These are phyloP conservation scores for Stachybotrys echinatus DNA, from an alignment of 2,329 filamentous ascomycete genomes.

Conservation along the genomic window DNA sequence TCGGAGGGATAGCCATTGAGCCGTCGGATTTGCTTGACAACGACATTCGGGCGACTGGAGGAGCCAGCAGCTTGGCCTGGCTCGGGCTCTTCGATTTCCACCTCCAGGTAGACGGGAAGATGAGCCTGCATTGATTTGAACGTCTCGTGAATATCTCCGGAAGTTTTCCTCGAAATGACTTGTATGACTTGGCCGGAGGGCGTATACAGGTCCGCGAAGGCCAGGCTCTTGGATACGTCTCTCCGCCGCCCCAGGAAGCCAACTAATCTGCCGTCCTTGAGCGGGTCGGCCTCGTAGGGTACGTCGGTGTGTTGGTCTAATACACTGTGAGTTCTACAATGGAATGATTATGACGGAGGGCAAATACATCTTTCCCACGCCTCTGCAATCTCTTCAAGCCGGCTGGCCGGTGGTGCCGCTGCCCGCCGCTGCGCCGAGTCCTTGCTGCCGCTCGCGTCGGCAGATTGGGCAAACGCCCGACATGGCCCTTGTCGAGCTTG, in stretches of 20 bases:
- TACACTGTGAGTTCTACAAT: not conserved
- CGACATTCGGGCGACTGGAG: constrained; percentile 47
- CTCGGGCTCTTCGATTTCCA: constrained; percentile 18
- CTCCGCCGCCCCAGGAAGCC: constrained; percentile 69
- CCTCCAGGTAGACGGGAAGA: constrained; percentile 47
- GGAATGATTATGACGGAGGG: not conserved
- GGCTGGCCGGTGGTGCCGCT: not conserved
- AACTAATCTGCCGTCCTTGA: constrained; percentile 12
- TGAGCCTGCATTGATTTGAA: constrained; percentile 43
- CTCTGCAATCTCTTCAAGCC: constrained; percentile 16
- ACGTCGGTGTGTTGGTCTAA: constrained; percentile 21
- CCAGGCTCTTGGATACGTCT: constrained; percentile 62
- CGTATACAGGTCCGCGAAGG: constrained; percentile 57
- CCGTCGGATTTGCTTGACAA: constrained; percentile 51
- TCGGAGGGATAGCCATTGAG: constrained; percentile 44
- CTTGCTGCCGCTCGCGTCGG: not conserved
- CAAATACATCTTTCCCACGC: constrained; percentile 25
- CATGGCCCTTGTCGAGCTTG: not conserved
- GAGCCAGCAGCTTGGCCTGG: constrained; percentile 14
- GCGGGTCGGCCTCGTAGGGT: constrained; percentile 8
- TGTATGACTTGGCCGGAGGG: constrained; percentile 37
- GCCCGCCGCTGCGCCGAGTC: too few species aligned
- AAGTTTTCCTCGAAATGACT: constrained; percentile 33
- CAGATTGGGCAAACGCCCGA: not conserved
- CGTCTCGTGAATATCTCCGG: constrained; percentile 28